Evolutionary conservation across 257 asterid genomes (phyloP), one percentile per base, ranked within the genome.

Genomic region (Gentiana dahurica): DNA sequence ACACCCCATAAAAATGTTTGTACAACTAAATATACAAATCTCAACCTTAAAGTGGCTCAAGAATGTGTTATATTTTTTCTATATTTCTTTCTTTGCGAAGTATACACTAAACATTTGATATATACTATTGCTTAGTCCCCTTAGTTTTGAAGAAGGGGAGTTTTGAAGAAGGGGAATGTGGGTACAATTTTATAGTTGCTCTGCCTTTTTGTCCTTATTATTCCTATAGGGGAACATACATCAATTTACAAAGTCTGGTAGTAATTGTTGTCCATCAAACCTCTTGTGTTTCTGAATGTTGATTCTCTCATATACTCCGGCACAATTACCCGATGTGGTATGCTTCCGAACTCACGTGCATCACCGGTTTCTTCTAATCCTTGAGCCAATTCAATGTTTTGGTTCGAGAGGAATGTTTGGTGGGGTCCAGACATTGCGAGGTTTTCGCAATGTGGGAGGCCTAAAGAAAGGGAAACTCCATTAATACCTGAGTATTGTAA

Each of bases 11-110:
- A 76, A 88, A 85, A 76, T 78, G 78, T 79, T 77, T 70, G 83
- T 87, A 85, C 76, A 79, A 65, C 91, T 68, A 77, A 86, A 86
- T 84, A 86, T 84, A 86, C 94, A 89, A 81, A 72, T 89, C 76
- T 84, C 87, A 79, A 71, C 71, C 84, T 62, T 63, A 70, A 72
- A 77, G 77, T 79, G 69, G 73, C 80, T 73, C 65, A 36, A 68
- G 73, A 72, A 65, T 44, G 66, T 63, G 70, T 82, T 70, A 71
- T 24, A 24, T 24, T 24, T 24, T 24, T 24, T 24, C 24, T 24
- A 24, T 24, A 24, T 24, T 24, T 24, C 24, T 24, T 24, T 24
- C 24, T 84, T 72, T 68, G 72, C 72, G 55, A 75, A 63, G 87
- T 89, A 68, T 79, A 67, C 63, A 65, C 72, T 73, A 75, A 57